Evolutionary conservation across 2,329 filamentous ascomycete species (phyloP), one percentile per base, ranked within the genome.

Genomic region (Mycosphaerella sp.): DNA sequence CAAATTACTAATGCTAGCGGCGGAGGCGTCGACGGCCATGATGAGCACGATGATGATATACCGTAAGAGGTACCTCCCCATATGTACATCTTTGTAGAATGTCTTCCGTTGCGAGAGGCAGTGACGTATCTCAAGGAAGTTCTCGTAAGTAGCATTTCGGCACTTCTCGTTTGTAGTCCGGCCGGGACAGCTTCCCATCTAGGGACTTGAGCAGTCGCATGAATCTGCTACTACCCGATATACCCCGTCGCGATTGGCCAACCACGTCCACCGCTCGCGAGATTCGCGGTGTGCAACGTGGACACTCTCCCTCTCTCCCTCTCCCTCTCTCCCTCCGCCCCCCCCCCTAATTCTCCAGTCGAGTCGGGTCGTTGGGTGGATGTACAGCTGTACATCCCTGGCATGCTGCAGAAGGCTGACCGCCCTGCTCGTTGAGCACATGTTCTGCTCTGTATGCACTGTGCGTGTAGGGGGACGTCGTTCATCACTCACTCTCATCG

Each of bases 341-440:
- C 14, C 14, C 14, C 14, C 14, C 14, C 14, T 17, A 17, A 17
- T 17, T 17, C 14, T 17, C 17, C 51, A 8, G 46, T 42, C 44
- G 48, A 39, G 44, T 42, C 32, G 46, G 23, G 36, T 42, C 45
- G 17, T 26, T 26, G 4, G 26, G 26, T 26, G 26, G 26, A 17
- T 17, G 26, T 4, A 26, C 4, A 6, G 6, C 26, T 39, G 42
- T 40, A 44, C 53, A 50, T 39, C 53, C 49, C 49, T 53, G 49
- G 54, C 46, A 23, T 47, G 46, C 49, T 49, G 55, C 55, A 52
- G 29, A 45, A 42, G 41, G 52, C 45, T 59, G 58, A 56, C 58
- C 58, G 55, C 57, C 55, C 14, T 17, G 14, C 14, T 17, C 14
- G 14, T 17, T 17, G 14, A 17, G 14, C 14, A 17, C 14, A 17